Conservation (phyloP, 139 green algal species). For the Tetradesmus lagerheimii region DNA sequence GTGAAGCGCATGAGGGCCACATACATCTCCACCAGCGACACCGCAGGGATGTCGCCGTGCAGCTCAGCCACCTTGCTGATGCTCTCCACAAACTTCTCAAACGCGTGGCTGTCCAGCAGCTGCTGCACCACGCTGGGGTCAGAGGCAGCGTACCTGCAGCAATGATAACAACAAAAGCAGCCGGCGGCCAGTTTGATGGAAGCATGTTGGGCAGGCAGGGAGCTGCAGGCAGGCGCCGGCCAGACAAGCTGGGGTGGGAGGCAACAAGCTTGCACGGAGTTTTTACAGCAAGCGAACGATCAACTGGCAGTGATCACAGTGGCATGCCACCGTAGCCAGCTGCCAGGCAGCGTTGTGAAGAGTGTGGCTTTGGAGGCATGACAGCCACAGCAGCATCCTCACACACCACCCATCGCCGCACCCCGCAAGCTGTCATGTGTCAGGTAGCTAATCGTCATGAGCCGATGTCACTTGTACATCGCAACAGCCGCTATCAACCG, state of each 20-base stretch:
- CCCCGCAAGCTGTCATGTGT: too few relatives aligned
- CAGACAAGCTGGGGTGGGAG: too few relatives aligned
- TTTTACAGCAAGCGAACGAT: too few relatives aligned
- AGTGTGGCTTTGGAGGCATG: too few relatives aligned
- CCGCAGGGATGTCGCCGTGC: slow-evolving; percentile 72
- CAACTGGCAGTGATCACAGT: background rate
- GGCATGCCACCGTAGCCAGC: background rate
- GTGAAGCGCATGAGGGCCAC: slow-evolving; percentile 88
- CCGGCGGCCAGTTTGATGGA: too few relatives aligned
- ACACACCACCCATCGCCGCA: too few relatives aligned
- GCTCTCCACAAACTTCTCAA: slow-evolving; percentile 77
- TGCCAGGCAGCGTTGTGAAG: too few relatives aligned
- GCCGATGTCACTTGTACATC: too few relatives aligned
- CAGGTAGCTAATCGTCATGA: too few relatives aligned
- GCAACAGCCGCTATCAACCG: too few relatives aligned
- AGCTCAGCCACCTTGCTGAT: slow-evolving; percentile 70
- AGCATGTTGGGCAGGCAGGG: background rate
- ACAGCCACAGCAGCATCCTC: too few relatives aligned
- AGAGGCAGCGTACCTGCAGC: slow-evolving; percentile 47
- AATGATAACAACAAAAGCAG: background rate
- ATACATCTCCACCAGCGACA: slow-evolving; percentile 83
- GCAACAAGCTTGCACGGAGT: too few relatives aligned
- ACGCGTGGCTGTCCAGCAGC: slow-evolving; percentile 74
- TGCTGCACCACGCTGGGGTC: slow-evolving; percentile 57
- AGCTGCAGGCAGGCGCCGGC: background rate